A percentile compares a stretch with the other conserved stretches of the same genome.
phyloP scores from a whole-genome alignment of 441 rosid species.

The Corymbia calophylla region DNA sequence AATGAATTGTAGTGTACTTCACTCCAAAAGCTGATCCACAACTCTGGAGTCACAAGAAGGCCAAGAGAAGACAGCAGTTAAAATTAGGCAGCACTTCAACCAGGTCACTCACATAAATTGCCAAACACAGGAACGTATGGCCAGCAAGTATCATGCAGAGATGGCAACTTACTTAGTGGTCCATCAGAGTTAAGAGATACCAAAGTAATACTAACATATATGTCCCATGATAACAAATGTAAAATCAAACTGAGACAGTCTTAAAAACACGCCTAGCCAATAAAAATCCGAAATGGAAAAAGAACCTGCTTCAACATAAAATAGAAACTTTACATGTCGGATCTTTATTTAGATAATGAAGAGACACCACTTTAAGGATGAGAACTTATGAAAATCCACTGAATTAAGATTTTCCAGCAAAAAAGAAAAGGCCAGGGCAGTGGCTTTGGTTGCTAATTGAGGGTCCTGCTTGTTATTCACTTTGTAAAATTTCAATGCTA shows the following conservation, averaged over 20 bases:
- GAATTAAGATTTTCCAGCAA: not conserved
- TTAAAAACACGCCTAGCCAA: not conserved
- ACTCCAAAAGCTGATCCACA: slow-evolving; percentile 98
- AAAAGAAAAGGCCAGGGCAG: not conserved
- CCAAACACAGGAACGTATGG: not conserved
- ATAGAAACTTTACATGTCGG: not conserved
- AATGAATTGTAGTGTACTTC: slow-evolving; percentile 95
- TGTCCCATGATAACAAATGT: not conserved
- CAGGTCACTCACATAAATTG: not conserved
- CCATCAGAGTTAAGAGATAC: not conserved
- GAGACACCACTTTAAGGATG: not conserved
- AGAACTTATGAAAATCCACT: not conserved
- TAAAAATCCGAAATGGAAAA: not conserved
- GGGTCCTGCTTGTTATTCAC: not conserved
- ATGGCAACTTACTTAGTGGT: not conserved
- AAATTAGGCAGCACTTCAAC: not conserved
- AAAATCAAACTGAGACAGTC: not conserved
- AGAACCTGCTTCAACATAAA: not conserved
- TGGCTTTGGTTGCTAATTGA: not conserved
- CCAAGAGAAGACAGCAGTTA: not conserved
- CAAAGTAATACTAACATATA: not conserved
- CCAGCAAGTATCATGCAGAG: not conserved
- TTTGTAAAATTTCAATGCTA: not conserved
- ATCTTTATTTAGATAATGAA: not conserved
- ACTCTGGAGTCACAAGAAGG: slow-evolving; percentile 29